Conservation (phyloP, 208 protist species). For the Trypanosomatidae sp. region DNA sequence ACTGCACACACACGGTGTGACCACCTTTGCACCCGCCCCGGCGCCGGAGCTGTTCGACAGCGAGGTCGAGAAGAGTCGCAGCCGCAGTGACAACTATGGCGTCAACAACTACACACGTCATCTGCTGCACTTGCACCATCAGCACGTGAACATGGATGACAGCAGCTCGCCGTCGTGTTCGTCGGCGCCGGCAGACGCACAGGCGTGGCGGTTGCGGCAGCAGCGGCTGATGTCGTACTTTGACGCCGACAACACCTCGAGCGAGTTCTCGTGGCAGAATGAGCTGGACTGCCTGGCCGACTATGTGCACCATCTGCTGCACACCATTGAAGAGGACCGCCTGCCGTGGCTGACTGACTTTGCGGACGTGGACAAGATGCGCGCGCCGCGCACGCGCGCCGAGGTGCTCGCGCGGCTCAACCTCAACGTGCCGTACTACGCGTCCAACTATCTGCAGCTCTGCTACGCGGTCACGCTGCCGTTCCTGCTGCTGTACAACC, state of each 20-base stretch:
- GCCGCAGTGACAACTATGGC: no score
- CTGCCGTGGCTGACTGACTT: slow-evolving; percentile 73
- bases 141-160: no score
- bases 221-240: slow-evolving; percentile 30
- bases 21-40: no score
- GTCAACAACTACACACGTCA: no score
- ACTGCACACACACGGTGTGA: no score
- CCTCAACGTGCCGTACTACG: slow-evolving; percentile 78
- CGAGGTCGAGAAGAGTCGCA: no score
- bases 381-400: slow-evolving; percentile 16
- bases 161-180: no score
- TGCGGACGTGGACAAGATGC: slow-evolving; percentile 32
- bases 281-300: slow-evolving; percentile 6
- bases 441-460: slow-evolving; percentile 57
- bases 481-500: slow-evolving; percentile 50
- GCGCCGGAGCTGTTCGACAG: no score
- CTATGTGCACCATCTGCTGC: slow-evolving; percentile 2
- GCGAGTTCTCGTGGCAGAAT: slow-evolving; percentile 9
- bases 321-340: slow-evolving; percentile 27
- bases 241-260: slow-evolving; percentile 5
- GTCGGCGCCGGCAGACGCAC: no score
- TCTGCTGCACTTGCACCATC: no score
- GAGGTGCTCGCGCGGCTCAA: slow-evolving; percentile 44
- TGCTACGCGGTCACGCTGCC: slow-evolving; percentile 41
- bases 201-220: no score